Percentiles rank a stretch among this genome's conserved stretches.
Evolutionary conservation across 2,329 filamentous ascomycete genomes (phyloP).

Genomic region (Penicillium sp.): DNA sequence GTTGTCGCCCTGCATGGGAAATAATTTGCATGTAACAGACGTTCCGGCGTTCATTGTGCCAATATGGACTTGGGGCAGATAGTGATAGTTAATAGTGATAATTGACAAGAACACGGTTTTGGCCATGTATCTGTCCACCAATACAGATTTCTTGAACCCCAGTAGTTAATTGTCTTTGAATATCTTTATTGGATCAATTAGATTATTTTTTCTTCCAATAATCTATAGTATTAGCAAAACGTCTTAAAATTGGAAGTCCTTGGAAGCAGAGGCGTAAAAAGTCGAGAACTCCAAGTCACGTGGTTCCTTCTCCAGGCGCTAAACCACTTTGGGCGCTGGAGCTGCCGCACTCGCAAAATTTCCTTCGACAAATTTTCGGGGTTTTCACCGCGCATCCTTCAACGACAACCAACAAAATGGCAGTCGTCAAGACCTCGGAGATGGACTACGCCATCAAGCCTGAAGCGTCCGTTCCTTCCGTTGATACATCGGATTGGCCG

Average conservation of each 20-base stretch:
- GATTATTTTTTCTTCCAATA: neutral
- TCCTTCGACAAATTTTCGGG: conserved; percentile 25
- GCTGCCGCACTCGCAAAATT: conserved; percentile 31
- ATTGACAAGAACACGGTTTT: neutral
- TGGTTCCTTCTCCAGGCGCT: conserved; percentile 8
- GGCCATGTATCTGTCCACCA: neutral
- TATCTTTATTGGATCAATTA: neutral
- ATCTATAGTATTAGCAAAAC: neutral
- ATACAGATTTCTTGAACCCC: neutral
- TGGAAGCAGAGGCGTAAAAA: neutral
- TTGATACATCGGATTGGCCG: conserved; percentile 89
- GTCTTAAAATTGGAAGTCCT: neutral
- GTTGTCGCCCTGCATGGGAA: neutral
- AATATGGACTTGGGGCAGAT: neutral
- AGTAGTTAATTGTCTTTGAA: neutral
- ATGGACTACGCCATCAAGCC: conserved; percentile 89
- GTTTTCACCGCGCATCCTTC: conserved; percentile 21
- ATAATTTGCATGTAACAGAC: neutral
- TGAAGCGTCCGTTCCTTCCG: conserved; percentile 70
- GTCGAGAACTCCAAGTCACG: conserved; percentile 13
- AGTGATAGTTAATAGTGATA: conserved; percentile 7
- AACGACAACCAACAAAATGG: conserved; percentile 31
- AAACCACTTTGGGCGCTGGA: conserved; percentile 21
- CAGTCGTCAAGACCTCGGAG: conserved; percentile 57
- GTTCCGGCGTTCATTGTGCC: neutral